Base-by-base conservation (phyloP, 441 rosid species). In the Populus hybrid region DNA sequence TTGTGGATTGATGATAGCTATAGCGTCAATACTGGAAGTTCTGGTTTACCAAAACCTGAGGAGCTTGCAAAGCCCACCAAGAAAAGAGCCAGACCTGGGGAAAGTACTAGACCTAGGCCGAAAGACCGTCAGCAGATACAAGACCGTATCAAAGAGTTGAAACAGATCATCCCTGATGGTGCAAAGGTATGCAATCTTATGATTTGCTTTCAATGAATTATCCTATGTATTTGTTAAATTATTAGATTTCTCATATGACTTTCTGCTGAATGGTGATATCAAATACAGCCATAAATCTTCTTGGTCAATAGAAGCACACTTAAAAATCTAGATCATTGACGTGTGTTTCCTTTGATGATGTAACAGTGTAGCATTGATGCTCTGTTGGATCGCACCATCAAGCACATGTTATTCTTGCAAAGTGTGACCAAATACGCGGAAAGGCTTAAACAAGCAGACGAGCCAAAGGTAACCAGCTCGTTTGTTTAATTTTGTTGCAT, bases 61-160 rank as follows among this genome's bases (percentile, higher is more conserved):
- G 92, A 87, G 68, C 87, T 87, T 38, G 75, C 72, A 67, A 91
- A 90, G 85, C 74, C 84, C 67, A 76, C 80, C 36, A 90, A 77
- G 87, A 95, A 90, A 82, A 89, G 96, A 82, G 94, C 92, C 74
- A 90, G 90, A 68, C 90, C 95, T 21, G 97, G 97, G 53, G 97
- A 94, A 83, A 90, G 93, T 77, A 86, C 87, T 63, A 87, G 91
- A 67, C 97, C 98, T 35, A 91, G 99, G 89, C 99, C 99, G 18
- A 94, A 94, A 84, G 99, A 96, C 75, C 97, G 98, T 68, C 99
- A 96, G 82, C 90, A 87, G 91, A 93, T 95, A 82, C 97, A 94
- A 87, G 99, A 96, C 74, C 94, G 93, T 31, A 86, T 94, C 79
- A 89, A 89, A 79, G 99, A 96, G 88, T 82, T 96, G 83, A 87